phyloP scores from a whole-genome alignment of 257 asterid genomes.

The Rubia yunnanensis region DNA sequence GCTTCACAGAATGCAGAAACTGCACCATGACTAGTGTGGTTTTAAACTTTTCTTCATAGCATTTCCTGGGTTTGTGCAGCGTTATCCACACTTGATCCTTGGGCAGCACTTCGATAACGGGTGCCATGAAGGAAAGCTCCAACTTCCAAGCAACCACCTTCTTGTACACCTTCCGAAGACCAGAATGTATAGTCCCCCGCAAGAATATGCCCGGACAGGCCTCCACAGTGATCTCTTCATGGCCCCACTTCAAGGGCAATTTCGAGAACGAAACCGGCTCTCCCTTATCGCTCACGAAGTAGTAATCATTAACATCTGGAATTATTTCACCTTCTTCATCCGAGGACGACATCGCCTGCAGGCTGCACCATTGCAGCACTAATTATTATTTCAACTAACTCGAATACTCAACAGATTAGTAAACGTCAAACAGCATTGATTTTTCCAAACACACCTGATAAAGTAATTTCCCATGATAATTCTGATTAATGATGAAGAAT shows the following conservation, averaged over 20 bases:
- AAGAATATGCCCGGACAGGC: conserved; percentile 23
- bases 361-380: neutral
- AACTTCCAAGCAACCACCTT: conserved; percentile 58
- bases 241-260: conserved; percentile 44
- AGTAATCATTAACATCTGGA: conserved; percentile 33
- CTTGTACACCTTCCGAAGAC: conserved; percentile 30
- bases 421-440: neutral
- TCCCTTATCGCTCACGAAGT: conserved; percentile 25
- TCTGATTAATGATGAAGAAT: too few species aligned
- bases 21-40: conserved; percentile 39
- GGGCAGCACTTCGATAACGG: conserved; percentile 43
- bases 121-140: conserved; percentile 34
- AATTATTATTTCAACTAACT: neutral
- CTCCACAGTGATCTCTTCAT: conserved; percentile 13
- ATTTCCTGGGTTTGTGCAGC: conserved; percentile 43
- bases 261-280: conserved; percentile 35
- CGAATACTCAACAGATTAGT: neutral
- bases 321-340: conserved; percentile 68
- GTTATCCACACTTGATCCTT: conserved; percentile 43
- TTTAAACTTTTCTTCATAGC: conserved; percentile 30
- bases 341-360: conserved; percentile 41
- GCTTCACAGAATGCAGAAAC: conserved; percentile 46
- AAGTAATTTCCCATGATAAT: too few species aligned
- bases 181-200: conserved; percentile 36
- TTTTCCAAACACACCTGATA: neutral